Percentiles rank a stretch among this genome's conserved stretches.
phyloP scores from a whole-genome alignment of 371 early-diverging fungal species.

The Actinomucor elegans region DNA sequence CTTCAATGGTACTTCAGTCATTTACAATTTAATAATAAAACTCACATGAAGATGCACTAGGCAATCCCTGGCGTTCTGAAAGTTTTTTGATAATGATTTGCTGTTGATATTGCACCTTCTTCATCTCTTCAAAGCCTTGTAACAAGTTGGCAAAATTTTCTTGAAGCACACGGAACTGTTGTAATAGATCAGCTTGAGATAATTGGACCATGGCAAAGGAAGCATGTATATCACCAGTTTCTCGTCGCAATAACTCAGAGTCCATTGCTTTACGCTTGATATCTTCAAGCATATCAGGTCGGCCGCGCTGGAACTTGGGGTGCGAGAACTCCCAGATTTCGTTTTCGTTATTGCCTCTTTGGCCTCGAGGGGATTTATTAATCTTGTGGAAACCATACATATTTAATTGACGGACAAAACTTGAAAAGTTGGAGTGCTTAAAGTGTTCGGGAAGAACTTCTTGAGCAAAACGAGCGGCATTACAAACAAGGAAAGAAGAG shows the following conservation, averaged over 20 bases:
- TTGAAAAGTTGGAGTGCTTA: conserved; percentile 61
- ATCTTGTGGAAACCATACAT: conserved; percentile 70
- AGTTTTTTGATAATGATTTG: conserved; percentile 45
- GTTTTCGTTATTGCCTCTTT: conserved; percentile 68
- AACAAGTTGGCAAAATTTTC: conserved; percentile 63
- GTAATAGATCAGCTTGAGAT: conserved; percentile 62
- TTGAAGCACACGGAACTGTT: conserved; percentile 63
- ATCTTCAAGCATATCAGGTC: conserved; percentile 43
- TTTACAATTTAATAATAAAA: conserved; percentile 1
- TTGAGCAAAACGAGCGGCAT: conserved; percentile 81
- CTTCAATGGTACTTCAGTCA: neutral
- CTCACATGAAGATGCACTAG: conserved; percentile 12
- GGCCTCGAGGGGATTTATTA: conserved; percentile 67
- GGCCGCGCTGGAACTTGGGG: conserved; percentile 43
- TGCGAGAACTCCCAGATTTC: conserved; percentile 57
- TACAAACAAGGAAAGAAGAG: conserved; percentile 84
- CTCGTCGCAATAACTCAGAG: conserved; percentile 65
- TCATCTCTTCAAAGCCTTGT: conserved; percentile 66
- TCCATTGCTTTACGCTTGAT: conserved; percentile 67
- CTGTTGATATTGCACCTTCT: conserved; percentile 54
- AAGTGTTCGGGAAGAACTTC: conserved; percentile 75
- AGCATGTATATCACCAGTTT: conserved; percentile 66
- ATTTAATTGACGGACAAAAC: conserved; percentile 64
- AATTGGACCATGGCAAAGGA: conserved; percentile 69
- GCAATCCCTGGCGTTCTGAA: conserved; percentile 12